Evolutionary conservation across 495 filamentous ascomycete species (phyloP), one percentile per base, ranked within the genome.

Genomic region (Talaromyces liani): DNA sequence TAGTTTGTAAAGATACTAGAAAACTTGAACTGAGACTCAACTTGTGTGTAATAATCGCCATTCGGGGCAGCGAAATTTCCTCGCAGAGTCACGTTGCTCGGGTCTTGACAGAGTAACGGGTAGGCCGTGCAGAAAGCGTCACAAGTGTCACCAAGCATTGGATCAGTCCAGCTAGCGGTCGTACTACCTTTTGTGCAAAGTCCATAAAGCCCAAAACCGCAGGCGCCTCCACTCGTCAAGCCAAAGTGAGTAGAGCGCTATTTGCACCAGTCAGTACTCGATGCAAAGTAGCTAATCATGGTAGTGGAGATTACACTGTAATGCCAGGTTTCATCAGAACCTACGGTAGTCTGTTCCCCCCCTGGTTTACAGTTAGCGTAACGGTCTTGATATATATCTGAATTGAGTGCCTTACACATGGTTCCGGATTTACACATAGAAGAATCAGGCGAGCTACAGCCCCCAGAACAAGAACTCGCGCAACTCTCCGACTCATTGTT

Each of bases 401-500:
- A 4, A 2, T 25, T 12, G n/a, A 1, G 7, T 18, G 7, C 45
- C 58, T 60, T 27, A 60, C 58, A 60, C 58, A 60, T 60, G 5
- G 36, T 60, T 25, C 58, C 58, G 6, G 58, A 60, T 45, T 41
- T 60, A n/a, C 58, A 60, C 58, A 60, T 60, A 7, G 58, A 60
- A 39, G 58, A 41, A 5, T 14, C 8, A 10, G 58, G 58, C 0
- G 58, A 41, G 16, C 58, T 24, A 18, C 58, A 60, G 29, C 58
- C 36, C 1, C 58, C 58, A 25, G 58, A 41, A 18, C 58, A 60
- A 6, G 58, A 41, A 45, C 31, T 45, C 0, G 36, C 16, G 36
- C 58, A 60, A 1, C 34, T 12, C 12, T 60, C 58, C n/a, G 58
- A 60, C 24, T 60, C 58, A 22, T 60, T 60, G 24, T 60, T 60